These are phyloP conservation scores for Diplodia intermedia DNA, from an alignment of 2,329 filamentous ascomycete genomes.

Conservation along the genomic window DNA sequence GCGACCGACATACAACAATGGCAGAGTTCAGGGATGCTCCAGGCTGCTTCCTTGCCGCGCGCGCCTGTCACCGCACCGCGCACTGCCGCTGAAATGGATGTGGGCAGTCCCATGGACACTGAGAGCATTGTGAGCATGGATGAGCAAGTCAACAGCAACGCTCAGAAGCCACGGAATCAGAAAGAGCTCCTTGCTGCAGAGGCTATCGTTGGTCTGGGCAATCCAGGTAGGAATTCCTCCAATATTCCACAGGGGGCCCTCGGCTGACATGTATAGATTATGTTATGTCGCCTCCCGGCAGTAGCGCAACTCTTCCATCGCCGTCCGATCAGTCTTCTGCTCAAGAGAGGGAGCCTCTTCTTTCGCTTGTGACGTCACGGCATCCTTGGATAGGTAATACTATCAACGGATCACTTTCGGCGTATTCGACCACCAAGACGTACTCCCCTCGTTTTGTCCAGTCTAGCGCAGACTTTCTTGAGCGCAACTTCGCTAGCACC, in stretches of 20 bases:
- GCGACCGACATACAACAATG: conserved; percentile 40
- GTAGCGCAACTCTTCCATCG: conserved; percentile 42
- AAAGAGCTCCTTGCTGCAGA: conserved; percentile 58
- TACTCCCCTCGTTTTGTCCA: conserved; percentile 87
- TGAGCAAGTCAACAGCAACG: conserved; percentile 39
- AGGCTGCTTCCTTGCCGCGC: conserved; percentile 40
- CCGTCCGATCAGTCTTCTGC: conserved; percentile 49
- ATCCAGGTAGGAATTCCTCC: conserved; percentile 50
- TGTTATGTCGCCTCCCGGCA: conserved; percentile 49
- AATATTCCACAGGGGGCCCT: background rate
- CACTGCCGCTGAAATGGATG: conserved; percentile 43
- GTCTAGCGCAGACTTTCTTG: conserved; percentile 88
- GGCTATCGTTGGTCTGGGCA: conserved; percentile 58
- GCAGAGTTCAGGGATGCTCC: conserved; percentile 35
- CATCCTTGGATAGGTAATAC: conserved; percentile 86
- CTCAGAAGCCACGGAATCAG: conserved; percentile 32
- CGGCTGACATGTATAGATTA: conserved; percentile 47
- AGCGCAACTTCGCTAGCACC: conserved; percentile 86
- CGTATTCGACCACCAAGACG: conserved; percentile 86
- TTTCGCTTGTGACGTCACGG: conserved; percentile 85
- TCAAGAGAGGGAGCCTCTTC: conserved; percentile 74
- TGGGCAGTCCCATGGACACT: conserved; percentile 54
- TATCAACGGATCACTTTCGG: conserved; percentile 82
- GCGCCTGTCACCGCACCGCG: conserved; percentile 43
- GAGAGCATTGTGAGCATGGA: conserved; percentile 52